Conservation (phyloP, 768 basidiomycete species). For the Lactarius sp. region DNA sequence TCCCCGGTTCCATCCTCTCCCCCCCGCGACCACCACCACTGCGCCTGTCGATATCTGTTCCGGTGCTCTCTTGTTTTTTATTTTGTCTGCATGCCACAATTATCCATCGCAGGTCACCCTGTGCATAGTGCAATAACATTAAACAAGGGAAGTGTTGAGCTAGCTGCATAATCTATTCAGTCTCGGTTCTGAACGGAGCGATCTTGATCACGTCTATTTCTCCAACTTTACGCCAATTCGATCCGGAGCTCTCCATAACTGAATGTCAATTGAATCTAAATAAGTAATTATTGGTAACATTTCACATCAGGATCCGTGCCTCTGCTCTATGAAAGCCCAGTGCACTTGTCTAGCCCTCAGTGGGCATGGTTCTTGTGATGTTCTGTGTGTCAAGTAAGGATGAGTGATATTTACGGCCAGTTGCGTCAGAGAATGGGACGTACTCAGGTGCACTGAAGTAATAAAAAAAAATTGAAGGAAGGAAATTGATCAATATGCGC, state of each 20-base stretch:
- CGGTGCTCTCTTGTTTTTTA: slow-evolving; percentile 28
- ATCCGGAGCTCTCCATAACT: not conserved
- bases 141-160: slow-evolving; percentile 27
- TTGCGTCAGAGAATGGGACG: slow-evolving; percentile 32
- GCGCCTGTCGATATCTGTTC: slow-evolving; percentile 25
- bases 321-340: slow-evolving; percentile 10
- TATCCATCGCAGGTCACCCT: slow-evolving; percentile 24
- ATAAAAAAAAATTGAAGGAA: not conserved
- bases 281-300: slow-evolving; percentile 1
- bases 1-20: not conserved
- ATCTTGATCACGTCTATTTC: not conserved
- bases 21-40: slow-evolving; percentile 11
- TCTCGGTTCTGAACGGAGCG: not conserved
- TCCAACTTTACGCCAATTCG: not conserved
- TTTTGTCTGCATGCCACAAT: slow-evolving; percentile 27
- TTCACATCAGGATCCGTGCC: not conserved
- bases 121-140: slow-evolving; percentile 28
- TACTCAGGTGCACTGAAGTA: slow-evolving; percentile 76
- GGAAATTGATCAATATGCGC: not conserved
- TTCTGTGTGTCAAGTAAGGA: slow-evolving; percentile 42
- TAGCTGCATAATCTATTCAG: slow-evolving; percentile 25
- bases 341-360: slow-evolving; percentile 33
- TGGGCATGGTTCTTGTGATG: slow-evolving; percentile 92
- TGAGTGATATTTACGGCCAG: slow-evolving; percentile 28
- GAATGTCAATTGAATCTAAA: slow-evolving; percentile 4